Base-by-base conservation (phyloP, 352 stramenopile genomes). In the Phytophthora pinifolia region DNA sequence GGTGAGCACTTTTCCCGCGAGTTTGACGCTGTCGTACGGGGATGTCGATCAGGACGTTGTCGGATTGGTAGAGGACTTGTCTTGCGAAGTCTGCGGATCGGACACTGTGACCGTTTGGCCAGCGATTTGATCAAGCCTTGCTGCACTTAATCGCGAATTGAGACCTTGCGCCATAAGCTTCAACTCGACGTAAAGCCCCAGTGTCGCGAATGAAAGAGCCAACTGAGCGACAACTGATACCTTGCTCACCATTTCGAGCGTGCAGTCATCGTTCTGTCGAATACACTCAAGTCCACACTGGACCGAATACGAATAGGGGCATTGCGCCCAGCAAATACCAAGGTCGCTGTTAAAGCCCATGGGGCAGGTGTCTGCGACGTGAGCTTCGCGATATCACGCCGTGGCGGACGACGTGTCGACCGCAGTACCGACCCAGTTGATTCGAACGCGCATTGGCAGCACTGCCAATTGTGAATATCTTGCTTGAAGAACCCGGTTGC, bases 31-130 rank as follows among this genome's bases (percentile, higher is more conserved):
- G 1, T 75, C 60, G 7, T 62, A 75, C 46, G 1, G 76, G 76
- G 9, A 87, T 55, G 22, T 86, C 74, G 39, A 74, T 65, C 5
- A 74, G 57, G 1, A 71, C 68, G 5, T 83, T 65, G 49, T 83
- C 68, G 4, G 61, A 72, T 31, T 87, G 68, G 27, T 73, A 73
- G 12, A 87, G 38, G 41, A 20, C 54, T 80, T 41, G 14, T 81
- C 65, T 43, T 73, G 20, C 4, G 65, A 62, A 17, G 53, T 69
- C 18, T 72, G 29, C 6, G 69, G 61, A 27, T 71, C 37, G 1
- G 25, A 53, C 15, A 59, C 69, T 53, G 76, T n/a, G n/a, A 79
- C 46, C 6, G 57, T 57, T 66, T 66, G 18, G 60, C 54, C n/a
- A 84, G 32, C 4, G 62, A 51, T 39, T 71, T 68, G 1, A 73